Conservation (phyloP, 2,329 filamentous ascomycete genomes). For the Xylariaceae sp. region DNA sequence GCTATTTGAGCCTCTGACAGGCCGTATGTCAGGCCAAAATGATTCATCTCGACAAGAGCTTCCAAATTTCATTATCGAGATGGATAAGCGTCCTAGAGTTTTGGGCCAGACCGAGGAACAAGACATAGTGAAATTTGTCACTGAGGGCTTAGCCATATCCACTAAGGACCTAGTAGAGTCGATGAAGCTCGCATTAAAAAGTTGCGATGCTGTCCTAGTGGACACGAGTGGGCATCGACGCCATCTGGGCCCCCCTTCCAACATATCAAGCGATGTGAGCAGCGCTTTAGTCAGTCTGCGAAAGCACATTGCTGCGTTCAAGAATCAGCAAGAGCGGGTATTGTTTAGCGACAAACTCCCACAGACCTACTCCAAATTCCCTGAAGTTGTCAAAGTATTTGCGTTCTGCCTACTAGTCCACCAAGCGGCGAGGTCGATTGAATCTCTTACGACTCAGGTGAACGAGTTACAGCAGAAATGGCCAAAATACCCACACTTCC, state of each 20-base stretch:
- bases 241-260: constrained; percentile 52
- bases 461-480: constrained; percentile 53
- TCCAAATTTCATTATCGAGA: constrained; percentile 45
- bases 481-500: constrained; percentile 50
- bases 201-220: constrained; percentile 62
- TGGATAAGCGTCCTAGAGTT: constrained; percentile 37
- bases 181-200: constrained; percentile 52
- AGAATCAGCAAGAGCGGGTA: constrained; percentile 54
- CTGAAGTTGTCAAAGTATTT: constrained; percentile 60
- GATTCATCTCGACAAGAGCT: not conserved
- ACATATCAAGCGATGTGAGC: constrained; percentile 51
- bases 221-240: constrained; percentile 58
- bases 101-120: constrained; percentile 33
- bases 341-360: constrained; percentile 54
- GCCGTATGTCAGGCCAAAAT: not conserved
- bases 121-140: constrained; percentile 36
- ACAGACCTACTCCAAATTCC: constrained; percentile 53
- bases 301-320: constrained; percentile 54
- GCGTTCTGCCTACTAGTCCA: constrained; percentile 62
- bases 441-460: constrained; percentile 55
- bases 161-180: constrained; percentile 54
- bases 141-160: constrained; percentile 50
- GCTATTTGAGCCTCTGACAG: constrained; percentile 48
- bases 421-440: constrained; percentile 56
- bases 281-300: constrained; percentile 50